Evolutionary conservation across 805 yeast species (phyloP).

Genomic region (Candida arabinofermentans): DNA sequence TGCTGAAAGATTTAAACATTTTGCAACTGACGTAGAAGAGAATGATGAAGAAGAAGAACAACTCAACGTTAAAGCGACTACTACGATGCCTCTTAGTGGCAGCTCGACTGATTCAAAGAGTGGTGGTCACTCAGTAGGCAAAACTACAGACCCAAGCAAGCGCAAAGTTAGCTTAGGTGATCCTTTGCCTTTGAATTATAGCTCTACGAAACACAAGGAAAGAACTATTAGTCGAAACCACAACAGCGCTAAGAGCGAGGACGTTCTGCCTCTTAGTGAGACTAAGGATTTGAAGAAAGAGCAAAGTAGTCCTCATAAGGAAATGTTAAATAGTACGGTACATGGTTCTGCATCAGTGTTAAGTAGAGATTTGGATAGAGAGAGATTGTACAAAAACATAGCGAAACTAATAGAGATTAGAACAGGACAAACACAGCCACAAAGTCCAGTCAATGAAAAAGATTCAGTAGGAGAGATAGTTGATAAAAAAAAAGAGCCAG

Average conservation of each 20-base stretch:
- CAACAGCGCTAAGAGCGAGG: too few species aligned
- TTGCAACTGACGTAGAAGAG: neutral
- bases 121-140: too few species aligned
- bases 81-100: too few species aligned
- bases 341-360: too few species aligned
- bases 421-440: neutral
- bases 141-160: neutral
- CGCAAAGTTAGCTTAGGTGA: conserved; percentile 18
- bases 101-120: too few species aligned
- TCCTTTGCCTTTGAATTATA: conserved; percentile 25
- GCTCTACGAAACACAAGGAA: neutral
- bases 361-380: neutral
- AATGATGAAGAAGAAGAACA: too few species aligned
- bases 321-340: too few species aligned
- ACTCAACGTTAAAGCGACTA: too few species aligned
- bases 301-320: too few species aligned
- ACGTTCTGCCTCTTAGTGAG: too few species aligned
- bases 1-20: neutral
- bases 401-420: neutral
- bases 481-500: neutral
- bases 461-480: neutral
- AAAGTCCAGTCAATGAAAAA: neutral
- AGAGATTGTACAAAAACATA: conserved; percentile 1
- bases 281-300: too few species aligned
- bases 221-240: neutral